phyloP scores from a whole-genome alignment of 2,329 filamentous ascomycete species.

The Metarhizium sp. region DNA sequence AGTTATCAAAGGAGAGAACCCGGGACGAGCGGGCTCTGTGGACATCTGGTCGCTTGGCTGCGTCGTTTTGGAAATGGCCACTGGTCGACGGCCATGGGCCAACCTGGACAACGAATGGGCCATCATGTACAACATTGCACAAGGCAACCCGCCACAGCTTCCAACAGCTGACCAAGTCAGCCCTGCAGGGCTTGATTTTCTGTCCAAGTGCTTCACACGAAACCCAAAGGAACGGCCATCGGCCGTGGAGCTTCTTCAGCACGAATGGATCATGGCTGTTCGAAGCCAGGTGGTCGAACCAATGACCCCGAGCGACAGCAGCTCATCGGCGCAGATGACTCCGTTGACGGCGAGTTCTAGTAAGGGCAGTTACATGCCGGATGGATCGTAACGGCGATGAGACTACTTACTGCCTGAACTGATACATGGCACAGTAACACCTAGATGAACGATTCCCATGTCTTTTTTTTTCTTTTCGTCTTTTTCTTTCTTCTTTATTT shows the following conservation, averaged over 20 bases:
- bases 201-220: slow-evolving; percentile 75
- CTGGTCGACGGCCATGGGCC: slow-evolving; percentile 87
- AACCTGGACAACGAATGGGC: slow-evolving; percentile 98
- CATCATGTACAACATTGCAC: slow-evolving; percentile 99
- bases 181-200: slow-evolving; percentile 75
- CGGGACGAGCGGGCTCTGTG: slow-evolving; percentile 74
- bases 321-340: slow-evolving; percentile 30
- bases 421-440: background rate
- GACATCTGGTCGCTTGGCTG: slow-evolving; percentile 97
- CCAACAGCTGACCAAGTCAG: slow-evolving; percentile 78
- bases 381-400: slow-evolving; percentile 11
- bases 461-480: background rate
- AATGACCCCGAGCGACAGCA: slow-evolving; percentile 49
- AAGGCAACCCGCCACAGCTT: slow-evolving; percentile 84
- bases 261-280: slow-evolving; percentile 76
- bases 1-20: slow-evolving; percentile 83
- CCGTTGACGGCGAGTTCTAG: slow-evolving; percentile 22
- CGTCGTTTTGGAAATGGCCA: slow-evolving; percentile 96
- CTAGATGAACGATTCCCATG: background rate
- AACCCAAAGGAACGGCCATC: slow-evolving; percentile 72
- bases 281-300: slow-evolving; percentile 57
- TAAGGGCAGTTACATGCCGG: slow-evolving; percentile 17
- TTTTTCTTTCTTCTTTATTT: background rate
- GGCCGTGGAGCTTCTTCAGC: slow-evolving; percentile 82
- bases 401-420: background rate